Evolutionary conservation across 805 yeast species (phyloP), one percentile per base, ranked within the genome.

Genomic region (Metschnikowia amazonensis): DNA sequence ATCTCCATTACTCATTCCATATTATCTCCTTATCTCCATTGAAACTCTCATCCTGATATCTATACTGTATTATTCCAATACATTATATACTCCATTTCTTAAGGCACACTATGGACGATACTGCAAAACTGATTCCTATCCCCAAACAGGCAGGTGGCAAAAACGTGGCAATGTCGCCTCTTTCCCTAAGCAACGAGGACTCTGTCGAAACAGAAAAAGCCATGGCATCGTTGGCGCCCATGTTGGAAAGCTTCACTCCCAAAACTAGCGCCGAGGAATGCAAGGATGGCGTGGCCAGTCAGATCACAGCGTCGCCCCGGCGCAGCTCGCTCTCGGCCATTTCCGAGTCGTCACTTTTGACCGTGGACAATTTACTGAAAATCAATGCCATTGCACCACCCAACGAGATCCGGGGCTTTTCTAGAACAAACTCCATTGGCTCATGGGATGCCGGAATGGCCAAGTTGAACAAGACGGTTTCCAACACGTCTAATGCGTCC

Each of bases 201-300:
- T 33, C 45, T 5, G 56, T 21, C 5, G 49, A 48, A 33, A 69
- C 75, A 2, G 66, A 70, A 45, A 79, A 72, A 51, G 92, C 92
- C 10, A 82, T 85, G 72, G 90, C 87, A 9, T 77, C 88, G 0
- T 80, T 86, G 36, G 92, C 92, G 0, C 94, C 95, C 2, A 84
- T 86, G 59, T 63, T 86, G 33, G 89, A 83, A 59, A 73, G 79
- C 1, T 86, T 84, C 62, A 76, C 80, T 4, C 94, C 94, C 4
- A 86, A 84, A 58, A 77, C 89, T 0, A 76, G 84, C 0, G 72
- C 79, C 11, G 63, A 68, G 43, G 72, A 68, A 45, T 46, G 61
- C 33, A 51, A 59, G 39, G 56, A 52, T 33, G 58, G 59, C 11
- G 51, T 33, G 24, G 36, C 55, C 17, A 42, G 50, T 43, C 50